Evolutionary conservation across 1,139 yeast genomes (phyloP), one percentile per base, ranked within the genome.

Genomic region (Yamadazyma friedrichii): DNA sequence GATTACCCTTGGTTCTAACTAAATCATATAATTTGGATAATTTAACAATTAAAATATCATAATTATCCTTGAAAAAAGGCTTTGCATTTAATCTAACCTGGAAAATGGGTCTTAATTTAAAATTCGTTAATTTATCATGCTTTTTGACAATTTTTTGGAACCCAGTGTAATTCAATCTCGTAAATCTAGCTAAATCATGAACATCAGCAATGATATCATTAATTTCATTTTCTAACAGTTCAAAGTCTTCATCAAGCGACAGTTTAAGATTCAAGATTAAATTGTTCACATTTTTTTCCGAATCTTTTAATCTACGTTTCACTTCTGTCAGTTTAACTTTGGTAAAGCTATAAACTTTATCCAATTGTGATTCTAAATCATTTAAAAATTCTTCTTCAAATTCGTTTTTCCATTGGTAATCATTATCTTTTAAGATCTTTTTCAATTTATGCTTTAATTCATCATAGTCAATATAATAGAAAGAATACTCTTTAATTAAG

Each of bases 191-290:
- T 58, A 93, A 76, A 64, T 93, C 98, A 57, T 93, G 98, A 36
- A 93, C 97, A 65, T 91, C 98, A 25, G 98, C 97, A 63, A 93
- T 91, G 51, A 93, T 84, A 55, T 91, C 97, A 42, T 91, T 81
- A 52, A 93, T 72, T 58, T 89, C 97, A 51, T 87, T 94, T 65
- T 93, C 98, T 53, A 93, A 75, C 45, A 84, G 88, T 54, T 88
- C 94, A 56, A 89, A 93, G 58, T 88, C 95, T 59, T 86, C 88
- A 57, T 89, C 96, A 44, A 74, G 70, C 6, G 78, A 78, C 31
- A 70, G 69, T 17, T 55, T 50, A 6, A 57, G 48, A 34, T 54
- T 49, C 38, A 56, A 51, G n/a, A 85, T 83, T 5, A 84, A 84
- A 40, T 74, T 78, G 46, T 74, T 68, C 25, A 87, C 93, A 45